Evolutionary conservation across 208 protist species (phyloP).

Genomic region (Balamuthia mandrillaris): DNA sequence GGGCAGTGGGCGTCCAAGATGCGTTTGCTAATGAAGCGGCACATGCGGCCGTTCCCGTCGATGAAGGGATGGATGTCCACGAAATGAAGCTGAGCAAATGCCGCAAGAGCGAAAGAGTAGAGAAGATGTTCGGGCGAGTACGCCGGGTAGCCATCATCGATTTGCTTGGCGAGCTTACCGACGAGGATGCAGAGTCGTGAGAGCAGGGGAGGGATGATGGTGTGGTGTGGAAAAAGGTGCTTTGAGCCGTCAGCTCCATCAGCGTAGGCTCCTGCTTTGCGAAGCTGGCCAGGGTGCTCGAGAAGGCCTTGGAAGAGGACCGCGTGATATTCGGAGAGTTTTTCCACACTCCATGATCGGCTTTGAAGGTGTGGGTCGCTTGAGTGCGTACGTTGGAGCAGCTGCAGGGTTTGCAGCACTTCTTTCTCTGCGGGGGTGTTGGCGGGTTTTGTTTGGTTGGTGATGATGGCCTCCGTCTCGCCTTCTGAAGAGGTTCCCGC

Average conservation of each 20-base stretch:
- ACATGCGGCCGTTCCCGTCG: constrained; percentile 49
- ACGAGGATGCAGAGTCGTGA: neutral
- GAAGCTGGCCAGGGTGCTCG: neutral
- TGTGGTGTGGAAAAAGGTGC: neutral
- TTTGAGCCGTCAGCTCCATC: neutral
- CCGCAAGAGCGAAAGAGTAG: constrained; percentile 48
- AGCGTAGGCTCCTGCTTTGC: neutral
- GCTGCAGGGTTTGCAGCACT: neutral
- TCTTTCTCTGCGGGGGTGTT: neutral
- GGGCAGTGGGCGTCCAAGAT: constrained; percentile 36
- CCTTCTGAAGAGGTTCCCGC: neutral
- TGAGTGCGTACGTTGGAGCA: neutral
- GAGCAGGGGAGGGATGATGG: neutral
- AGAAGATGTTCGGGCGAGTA: constrained; percentile 13
- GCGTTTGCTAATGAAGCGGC: constrained; percentile 45
- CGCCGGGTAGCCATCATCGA: neutral
- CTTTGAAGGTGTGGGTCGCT: neutral
- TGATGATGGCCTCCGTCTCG: neutral
- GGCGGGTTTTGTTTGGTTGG: neutral
- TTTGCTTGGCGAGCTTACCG: neutral
- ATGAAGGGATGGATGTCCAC: constrained; percentile 47
- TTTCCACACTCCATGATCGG: neutral
- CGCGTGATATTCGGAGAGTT: neutral
- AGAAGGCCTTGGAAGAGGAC: neutral
- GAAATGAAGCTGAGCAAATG: constrained; percentile 52